These are phyloP conservation scores for Bipolaris gigantea DNA, from an alignment of 2,329 filamentous ascomycete genomes.

Conservation along the genomic window DNA sequence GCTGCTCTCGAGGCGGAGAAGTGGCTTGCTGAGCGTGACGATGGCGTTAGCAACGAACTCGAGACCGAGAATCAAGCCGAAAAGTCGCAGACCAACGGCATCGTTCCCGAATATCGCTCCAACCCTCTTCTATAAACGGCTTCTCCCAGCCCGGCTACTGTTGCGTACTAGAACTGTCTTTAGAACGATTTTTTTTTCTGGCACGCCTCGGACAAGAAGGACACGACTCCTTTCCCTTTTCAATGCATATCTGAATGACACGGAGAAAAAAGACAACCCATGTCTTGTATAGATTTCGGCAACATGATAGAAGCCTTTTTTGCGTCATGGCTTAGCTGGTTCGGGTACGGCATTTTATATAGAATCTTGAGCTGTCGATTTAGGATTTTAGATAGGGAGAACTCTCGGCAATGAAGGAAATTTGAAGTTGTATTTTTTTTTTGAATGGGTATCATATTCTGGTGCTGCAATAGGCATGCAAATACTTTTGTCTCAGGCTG, in stretches of 20 bases:
- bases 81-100: conserved; percentile 55
- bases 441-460: background rate
- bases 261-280: background rate
- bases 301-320: conserved; percentile 1
- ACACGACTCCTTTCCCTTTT: conserved; percentile 10
- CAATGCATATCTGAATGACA: conserved; percentile 3
- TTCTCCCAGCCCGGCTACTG: background rate
- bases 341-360: conserved; percentile 18
- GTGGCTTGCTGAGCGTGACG: conserved; percentile 77
- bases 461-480: background rate
- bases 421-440: background rate
- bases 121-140: conserved; percentile 62
- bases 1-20: conserved; percentile 96
- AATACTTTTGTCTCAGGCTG: background rate
- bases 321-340: background rate
- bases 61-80: conserved; percentile 54
- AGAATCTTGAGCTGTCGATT: conserved; percentile 22
- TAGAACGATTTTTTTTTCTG: conserved; percentile 9
- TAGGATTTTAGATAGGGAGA: conserved; percentile 15
- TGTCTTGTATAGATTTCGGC: conserved; percentile 18
- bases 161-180: conserved; percentile 1
- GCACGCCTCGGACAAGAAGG: conserved; percentile 14
- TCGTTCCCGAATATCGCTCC: conserved; percentile 63
- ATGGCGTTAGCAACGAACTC: conserved; percentile 51
- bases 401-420: conserved; percentile 10